Percentiles rank a stretch among this genome's conserved stretches.
These are phyloP conservation scores for Penicillium samsonianum DNA, from an alignment of 495 filamentous ascomycete species.

Conservation along the genomic window DNA sequence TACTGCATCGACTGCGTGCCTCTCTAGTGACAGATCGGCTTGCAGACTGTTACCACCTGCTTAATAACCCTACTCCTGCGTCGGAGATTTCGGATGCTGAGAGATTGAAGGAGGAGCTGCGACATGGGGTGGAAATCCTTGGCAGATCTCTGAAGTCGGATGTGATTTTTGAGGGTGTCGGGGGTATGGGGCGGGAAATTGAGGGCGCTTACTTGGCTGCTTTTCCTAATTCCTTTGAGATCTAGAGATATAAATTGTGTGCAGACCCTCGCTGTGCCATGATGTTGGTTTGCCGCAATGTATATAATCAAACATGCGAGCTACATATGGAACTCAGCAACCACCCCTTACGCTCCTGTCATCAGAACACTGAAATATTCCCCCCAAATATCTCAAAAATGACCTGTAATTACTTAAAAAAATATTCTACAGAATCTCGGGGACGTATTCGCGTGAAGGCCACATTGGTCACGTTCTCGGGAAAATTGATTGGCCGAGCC, in stretches of 20 bases:
- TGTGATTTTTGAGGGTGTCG: constrained; percentile 27
- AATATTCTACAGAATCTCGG: background rate
- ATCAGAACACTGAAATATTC: background rate
- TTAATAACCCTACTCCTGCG: constrained; percentile 21
- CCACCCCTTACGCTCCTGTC: background rate
- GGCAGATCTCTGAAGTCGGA: constrained; percentile 37
- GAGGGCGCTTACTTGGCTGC: constrained; percentile 23
- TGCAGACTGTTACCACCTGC: constrained; percentile 24
- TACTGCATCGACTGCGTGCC: constrained; percentile 35
- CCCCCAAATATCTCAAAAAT: background rate
- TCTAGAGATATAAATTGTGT: constrained; percentile 1
- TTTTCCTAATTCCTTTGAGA: constrained; percentile 16
- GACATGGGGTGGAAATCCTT: constrained; percentile 44
- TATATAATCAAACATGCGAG: background rate
- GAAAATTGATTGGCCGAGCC: constrained; percentile 6
- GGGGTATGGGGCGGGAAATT: constrained; percentile 27
- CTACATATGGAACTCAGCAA: background rate
- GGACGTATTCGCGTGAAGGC: background rate
- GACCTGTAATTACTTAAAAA: background rate
- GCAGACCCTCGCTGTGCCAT: background rate
- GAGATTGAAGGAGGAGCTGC: constrained; percentile 42
- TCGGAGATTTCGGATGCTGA: constrained; percentile 39
- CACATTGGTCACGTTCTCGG: background rate
- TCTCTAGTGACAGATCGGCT: constrained; percentile 21
- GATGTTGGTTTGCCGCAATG: background rate